phyloP scores from a whole-genome alignment of 2,329 filamentous ascomycete genomes.

The Alternaria alternata region DNA sequence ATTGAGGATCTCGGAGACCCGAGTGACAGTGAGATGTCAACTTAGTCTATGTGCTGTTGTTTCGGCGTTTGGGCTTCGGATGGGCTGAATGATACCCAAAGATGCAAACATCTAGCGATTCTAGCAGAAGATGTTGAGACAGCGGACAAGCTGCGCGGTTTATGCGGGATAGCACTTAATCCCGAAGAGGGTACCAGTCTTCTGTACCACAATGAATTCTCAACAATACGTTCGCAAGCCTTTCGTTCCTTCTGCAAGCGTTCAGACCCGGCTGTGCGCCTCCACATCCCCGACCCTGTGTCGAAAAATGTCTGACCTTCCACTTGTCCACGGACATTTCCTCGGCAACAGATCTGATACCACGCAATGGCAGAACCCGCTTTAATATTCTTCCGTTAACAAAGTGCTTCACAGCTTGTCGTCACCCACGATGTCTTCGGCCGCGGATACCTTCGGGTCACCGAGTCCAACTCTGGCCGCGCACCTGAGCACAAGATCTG shows the following conservation, averaged over 20 bases:
- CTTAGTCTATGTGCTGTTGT: not conserved
- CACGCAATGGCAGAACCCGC: not conserved
- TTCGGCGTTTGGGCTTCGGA: conserved; percentile 5
- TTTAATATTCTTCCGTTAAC: conserved; percentile 3
- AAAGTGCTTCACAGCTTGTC: conserved; percentile 6
- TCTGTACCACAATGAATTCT: not conserved
- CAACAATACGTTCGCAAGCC: conserved; percentile 6
- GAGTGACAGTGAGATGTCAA: conserved; percentile 15
- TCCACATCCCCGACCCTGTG: conserved; percentile 10
- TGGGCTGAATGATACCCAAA: conserved; percentile 7
- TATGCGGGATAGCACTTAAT: not conserved
- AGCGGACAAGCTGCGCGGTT: not conserved
- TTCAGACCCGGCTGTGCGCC: not conserved
- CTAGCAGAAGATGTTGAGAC: conserved; percentile 4
- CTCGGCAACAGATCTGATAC: conserved; percentile 1
- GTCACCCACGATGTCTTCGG: conserved; percentile 15
- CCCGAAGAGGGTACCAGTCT: not conserved
- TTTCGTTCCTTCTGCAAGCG: conserved; percentile 3
- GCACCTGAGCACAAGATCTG: conserved; percentile 11
- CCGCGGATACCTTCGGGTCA: conserved; percentile 23
- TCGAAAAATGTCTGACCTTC: conserved; percentile 5
- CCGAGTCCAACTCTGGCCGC: conserved; percentile 3
- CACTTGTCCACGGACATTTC: conserved; percentile 4
- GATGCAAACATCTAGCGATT: not conserved
- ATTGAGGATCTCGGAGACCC: conserved; percentile 34